Base-by-base conservation (phyloP, 2,329 filamentous ascomycete genomes). In the Trichophyton benhamiae region DNA sequence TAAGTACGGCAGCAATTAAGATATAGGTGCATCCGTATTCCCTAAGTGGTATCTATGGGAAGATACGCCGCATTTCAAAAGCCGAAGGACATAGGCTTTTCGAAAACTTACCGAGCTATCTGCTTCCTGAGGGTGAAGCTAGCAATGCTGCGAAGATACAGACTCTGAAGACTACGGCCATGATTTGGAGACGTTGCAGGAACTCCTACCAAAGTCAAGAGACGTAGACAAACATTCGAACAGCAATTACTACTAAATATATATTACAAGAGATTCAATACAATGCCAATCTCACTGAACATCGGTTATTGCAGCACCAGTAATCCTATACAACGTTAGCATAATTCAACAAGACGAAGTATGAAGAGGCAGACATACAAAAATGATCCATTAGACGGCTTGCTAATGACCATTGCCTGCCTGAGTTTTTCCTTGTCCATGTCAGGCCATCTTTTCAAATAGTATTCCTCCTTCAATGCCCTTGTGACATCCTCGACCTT, bases 341-440 rank as follows among this genome's bases (percentile, higher is more conserved):
- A 48, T 15, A 17, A 4, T n/a, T 30, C 11, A 15, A 20, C 25
- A 15, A 27, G 17, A 15, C 58, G 11, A 48, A 48, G 44, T 60
- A 36, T 41, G 20, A 48, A 20, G n/a, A 44, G 13, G 17, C 44
- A 20, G 30, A 69, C 72, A 63, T 74, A 76, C 74, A 76, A 62
- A 64, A 76, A 76, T 1, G 74, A 74, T 15, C 74, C 74, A 62
- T 75, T 76, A 4, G 74, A 76, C 0, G 94, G 94, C 74, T 89
- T 87, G 70, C 89, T 95, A 57, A 95, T 90, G 30, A 97, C 88
- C 63, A 97, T 87, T 0, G 91, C 91, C 58, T 85, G 84, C 61
- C 83, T 81, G 69, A 87, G 79, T 75, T 91, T 88, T 76, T 94
- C 88, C 22, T 83, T 81, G 0, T 80, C 87, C 58, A 87, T 82